These are phyloP conservation scores for Hypoxylon sp. DNA, from an alignment of 2,329 filamentous ascomycete species.

Conservation along the genomic window DNA sequence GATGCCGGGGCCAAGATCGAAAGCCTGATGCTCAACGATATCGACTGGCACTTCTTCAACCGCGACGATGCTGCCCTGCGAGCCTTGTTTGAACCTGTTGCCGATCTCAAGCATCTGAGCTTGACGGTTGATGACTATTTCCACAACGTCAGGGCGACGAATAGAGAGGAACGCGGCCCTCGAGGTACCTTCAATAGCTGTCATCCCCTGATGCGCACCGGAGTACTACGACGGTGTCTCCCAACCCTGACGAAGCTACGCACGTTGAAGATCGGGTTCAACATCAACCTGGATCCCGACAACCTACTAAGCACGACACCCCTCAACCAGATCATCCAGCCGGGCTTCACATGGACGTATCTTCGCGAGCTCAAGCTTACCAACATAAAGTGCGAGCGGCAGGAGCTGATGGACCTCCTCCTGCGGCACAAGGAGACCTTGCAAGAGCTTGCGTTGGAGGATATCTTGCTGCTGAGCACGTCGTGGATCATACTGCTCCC, in stretches of 20 bases:
- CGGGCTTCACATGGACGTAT: not conserved
- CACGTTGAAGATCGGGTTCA: not conserved
- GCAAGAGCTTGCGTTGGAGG: not conserved
- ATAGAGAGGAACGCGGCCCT: not conserved
- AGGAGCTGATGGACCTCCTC: not conserved
- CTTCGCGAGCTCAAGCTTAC: not conserved
- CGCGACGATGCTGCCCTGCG: not conserved
- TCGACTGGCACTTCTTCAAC: slow-evolving; percentile 4
- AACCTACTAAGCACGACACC: not conserved
- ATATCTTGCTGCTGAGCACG: not conserved
- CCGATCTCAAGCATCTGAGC: not conserved
- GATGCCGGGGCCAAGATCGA: not conserved
- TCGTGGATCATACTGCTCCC: not conserved
- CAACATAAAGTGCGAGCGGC: not conserved
- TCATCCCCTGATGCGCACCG: not conserved
- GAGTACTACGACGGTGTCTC: not conserved
- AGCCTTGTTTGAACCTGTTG: not conserved
- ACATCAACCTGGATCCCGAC: not conserved
- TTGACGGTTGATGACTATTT: not conserved
- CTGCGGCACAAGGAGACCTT: not conserved
- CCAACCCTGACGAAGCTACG: not conserved
- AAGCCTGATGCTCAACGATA: not conserved
- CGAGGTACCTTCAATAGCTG: not conserved
- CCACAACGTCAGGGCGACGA: not conserved
- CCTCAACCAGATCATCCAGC: not conserved